Base-by-base conservation (phyloP, 2,329 filamentous ascomycete species). In the Penicillium sp. region DNA sequence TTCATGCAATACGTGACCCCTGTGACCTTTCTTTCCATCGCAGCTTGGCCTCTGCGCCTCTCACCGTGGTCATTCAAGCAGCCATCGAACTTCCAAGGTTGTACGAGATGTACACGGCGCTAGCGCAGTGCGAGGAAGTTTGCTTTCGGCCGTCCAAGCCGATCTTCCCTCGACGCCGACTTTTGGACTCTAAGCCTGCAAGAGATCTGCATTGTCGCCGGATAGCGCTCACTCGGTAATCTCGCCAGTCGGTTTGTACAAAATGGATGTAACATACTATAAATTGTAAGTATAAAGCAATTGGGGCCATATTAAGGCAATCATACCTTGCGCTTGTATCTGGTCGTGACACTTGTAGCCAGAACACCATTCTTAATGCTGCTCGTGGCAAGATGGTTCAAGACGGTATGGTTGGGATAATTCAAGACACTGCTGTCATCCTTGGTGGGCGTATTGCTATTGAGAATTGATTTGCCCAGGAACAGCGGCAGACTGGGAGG, bases 281-380 rank as follows among this genome's bases (percentile, higher is more conserved):
- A 55, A 43, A 50, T 9, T 1, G 55, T 56, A 11, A 58, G 49
- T 46, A 51, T 39, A 13, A 58, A 41, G 22, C 16, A 55, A 18
- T 31, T 13, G 13, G 37, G 60, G 4, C 13, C 22, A 39, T 22
- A 11, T 19, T 6, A 16, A 13, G 6, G 7, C 37, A 24, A 18
- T 22, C 70, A 60, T 67, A 79, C 78, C 75, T 99, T 99, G 77
- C 91, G 89, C 80, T 92, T 96, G 76, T 98, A 99, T 75, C 95
- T 85, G n/a, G 95, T 99, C 5, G 95, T 99, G 14, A 92, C 94
- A 70, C 93, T 97, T 6, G 96, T 96, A 36, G 95, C 95, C 64
- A 99, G 82, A 27, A 98, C 91, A 63, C 94, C 93, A 67, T 96
- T 92, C 81, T 96, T 97, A 77, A 99, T 99, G 75, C 93, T 97